Conservation (phyloP, 1,139 yeast species). For the Scheffersomyces titani region DNA sequence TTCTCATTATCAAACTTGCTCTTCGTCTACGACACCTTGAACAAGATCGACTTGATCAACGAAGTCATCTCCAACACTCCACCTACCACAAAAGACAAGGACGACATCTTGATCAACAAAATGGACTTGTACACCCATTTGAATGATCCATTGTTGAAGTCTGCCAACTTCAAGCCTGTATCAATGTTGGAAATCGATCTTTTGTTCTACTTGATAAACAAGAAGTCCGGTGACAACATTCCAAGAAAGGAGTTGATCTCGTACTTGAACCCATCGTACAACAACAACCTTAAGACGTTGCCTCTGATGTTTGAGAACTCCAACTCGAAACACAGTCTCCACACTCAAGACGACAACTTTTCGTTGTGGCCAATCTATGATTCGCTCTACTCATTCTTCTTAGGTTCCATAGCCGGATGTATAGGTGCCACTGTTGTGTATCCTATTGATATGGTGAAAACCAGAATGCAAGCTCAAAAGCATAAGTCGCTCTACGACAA, state of each 20-base stretch:
- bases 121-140: conserved; percentile 45
- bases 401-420: conserved; percentile 96
- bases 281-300: conserved; percentile 36
- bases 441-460: conserved; percentile 94
- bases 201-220: conserved; percentile 49
- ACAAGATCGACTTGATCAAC: conserved; percentile 52
- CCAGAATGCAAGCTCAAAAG: conserved; percentile 97
- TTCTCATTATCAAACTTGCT: conserved; percentile 46
- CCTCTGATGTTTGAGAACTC: conserved; percentile 47
- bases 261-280: conserved; percentile 47
- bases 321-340: conserved; percentile 14
- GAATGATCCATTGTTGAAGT: conserved; percentile 53
- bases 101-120: conserved; percentile 47
- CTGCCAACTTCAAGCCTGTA: conserved; percentile 53
- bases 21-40: conserved; percentile 44
- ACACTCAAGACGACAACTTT: conserved; percentile 39
- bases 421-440: conserved; percentile 98
- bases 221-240: conserved; percentile 44
- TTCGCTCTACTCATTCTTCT: conserved; percentile 80
- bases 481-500: conserved; percentile 71
- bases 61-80: conserved; percentile 61
- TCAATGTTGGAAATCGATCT: conserved; percentile 46
- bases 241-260: conserved; percentile 55
- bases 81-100: conserved; percentile 45
- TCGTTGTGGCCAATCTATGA: conserved; percentile 67